Evolutionary conservation across 1,284 basidiomycete genomes (phyloP), one percentile per base, ranked within the genome.

Genomic region (Leccinum fallax): DNA sequence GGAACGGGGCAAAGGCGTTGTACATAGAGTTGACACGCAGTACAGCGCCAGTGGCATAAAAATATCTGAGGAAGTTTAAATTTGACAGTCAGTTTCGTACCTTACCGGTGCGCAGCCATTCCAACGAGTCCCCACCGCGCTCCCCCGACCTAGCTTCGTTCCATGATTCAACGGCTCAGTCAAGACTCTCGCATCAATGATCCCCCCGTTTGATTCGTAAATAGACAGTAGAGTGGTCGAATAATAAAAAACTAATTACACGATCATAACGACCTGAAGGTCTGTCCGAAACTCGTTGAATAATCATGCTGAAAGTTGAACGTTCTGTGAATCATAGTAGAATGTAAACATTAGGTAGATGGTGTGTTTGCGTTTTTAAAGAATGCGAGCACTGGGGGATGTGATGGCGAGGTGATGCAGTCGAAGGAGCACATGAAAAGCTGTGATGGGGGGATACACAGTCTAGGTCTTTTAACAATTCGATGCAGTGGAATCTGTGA

Each of bases 401-500:
- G 32, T 32, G 32, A 32, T 32, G 26, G 13, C 21, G 24, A 28
- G 1, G 46, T 4, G 19, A 48, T 48, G 46, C 46, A 5, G 19
- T 48, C 21, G 46, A 21, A 46, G 43, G 43, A 21, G 19, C 11
- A 13, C 46, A 48, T 13, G 10, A 13, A 24, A 48, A 24, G 21
- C 13, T 21, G 21, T 21, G 46, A 21, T 48, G 21, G 46, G 19
- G 43, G 11, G 10, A 46, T 32, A 32, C 43, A 19, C 11, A 28
- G 9, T 10, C 5, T 26, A 32, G 32, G n/a, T 7, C 19, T 28
- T 55, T n/a, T 54, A 69, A 55, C 67, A 71, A 0, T 1, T 2
- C 48, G 58, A 9, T 2, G 53, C 0, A 1, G 28, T 3, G 1
- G 15, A 4, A 40, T 64, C 70, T 70, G 34, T 61, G 61, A 53